Base-by-base conservation (phyloP, 1,284 basidiomycete species). In the Sporisorium iseilematis-ciliati region DNA sequence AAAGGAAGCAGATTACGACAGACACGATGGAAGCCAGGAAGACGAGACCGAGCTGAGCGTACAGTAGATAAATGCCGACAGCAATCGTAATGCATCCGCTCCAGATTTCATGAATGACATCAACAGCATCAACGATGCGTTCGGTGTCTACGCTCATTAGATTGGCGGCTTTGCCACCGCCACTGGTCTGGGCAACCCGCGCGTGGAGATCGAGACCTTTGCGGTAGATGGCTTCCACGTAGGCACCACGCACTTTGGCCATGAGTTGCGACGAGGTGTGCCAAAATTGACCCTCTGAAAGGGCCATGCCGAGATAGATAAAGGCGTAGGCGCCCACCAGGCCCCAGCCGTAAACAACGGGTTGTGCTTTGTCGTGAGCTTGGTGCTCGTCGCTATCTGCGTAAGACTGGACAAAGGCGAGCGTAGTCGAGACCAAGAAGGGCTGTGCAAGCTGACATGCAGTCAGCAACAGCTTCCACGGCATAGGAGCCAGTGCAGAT, bases 61-160 rank as follows among this genome's bases (percentile, higher is more conserved):
- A 81, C 11, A 81, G 69, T 11, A 82, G 59, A 57, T 75, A 79
- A 18, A 68, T 45, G 16, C 77, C 79, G 21, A 81, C 61, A 21
- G 45, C 43, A 26, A 82, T 69, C 35, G 65, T 66, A 43, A 81
- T 57, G 23, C 65, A 16, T 18, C 68, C 68, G 18, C 69, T 71
- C 71, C 81, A 82, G 29, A 82, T 64, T 3, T 61, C 55, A 40
- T 79, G 77, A 35, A 79, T 26, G 38, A 65, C 46, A 53, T 74
- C 55, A 41, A 79, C 46, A 20, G 45, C 50, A 42, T 57, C 51
- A 45, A 81, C 70, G 48, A 82, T 63, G 21, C 80, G 63, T 50
- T 82, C 80, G 42, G 69, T 64, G 55, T 82, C 81, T n/a, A 79
- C 78, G 25, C 77, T 79, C 76, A 81, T 80, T 21, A 81, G 57